These are phyloP conservation scores for Trichosanthes truncata DNA, from an alignment of 306 rosid species.

Conservation along the genomic window DNA sequence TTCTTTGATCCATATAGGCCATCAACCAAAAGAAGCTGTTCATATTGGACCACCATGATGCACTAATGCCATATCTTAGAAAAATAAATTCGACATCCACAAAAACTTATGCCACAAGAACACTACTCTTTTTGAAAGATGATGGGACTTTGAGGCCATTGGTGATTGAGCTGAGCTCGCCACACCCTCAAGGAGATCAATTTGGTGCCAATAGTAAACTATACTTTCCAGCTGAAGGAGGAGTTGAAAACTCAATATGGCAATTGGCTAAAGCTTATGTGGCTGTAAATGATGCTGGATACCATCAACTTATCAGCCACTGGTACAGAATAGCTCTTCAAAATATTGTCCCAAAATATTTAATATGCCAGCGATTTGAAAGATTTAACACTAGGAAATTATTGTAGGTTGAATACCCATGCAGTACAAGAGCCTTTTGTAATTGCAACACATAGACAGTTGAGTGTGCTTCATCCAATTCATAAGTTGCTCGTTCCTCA, in stretches of 20 bases:
- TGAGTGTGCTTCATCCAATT: conserved; percentile 80
- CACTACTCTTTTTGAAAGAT: conserved; percentile 44
- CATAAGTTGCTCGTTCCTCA: conserved; percentile 68
- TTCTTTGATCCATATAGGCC: conserved; percentile 34
- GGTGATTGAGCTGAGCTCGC: conserved; percentile 70
- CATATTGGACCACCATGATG: conserved; percentile 69
- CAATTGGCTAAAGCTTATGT: conserved; percentile 75
- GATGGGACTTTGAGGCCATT: conserved; percentile 67
- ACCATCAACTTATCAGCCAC: conserved; percentile 68
- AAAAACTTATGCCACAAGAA: conserved; percentile 56
- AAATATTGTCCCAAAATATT: too few species aligned
- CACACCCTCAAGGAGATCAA: conserved; percentile 40
- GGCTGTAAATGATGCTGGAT: conserved; percentile 45
- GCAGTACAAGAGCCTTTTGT: conserved; percentile 69
- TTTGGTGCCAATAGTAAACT: conserved; percentile 49
- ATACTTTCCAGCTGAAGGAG: conserved; percentile 36
- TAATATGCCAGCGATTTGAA: too few species aligned
- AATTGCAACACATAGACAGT: conserved; percentile 63
- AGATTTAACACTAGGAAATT: neutral
- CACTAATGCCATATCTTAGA: conserved; percentile 53
- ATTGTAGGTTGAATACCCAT: conserved; percentile 60
- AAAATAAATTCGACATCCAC: conserved; percentile 51
- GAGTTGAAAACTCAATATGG: conserved; percentile 53
- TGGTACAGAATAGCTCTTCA: conserved; percentile 26
- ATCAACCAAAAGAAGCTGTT: conserved; percentile 35